Evolutionary conservation across 2,329 filamentous ascomycete genomes (phyloP), one percentile per base, ranked within the genome.

Genomic region (Ascochyta lentis): DNA sequence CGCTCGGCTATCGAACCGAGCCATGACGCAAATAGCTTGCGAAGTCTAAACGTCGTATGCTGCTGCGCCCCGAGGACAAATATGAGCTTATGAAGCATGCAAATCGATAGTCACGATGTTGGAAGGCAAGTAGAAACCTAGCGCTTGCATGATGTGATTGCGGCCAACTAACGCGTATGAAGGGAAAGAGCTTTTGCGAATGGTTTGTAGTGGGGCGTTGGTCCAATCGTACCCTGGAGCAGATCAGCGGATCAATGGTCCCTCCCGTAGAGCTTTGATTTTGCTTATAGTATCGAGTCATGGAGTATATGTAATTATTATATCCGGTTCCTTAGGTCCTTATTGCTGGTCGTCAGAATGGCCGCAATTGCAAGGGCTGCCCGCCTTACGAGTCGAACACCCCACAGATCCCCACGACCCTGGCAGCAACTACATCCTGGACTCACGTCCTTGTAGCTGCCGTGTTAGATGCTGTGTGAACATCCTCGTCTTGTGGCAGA

Each of bases 181-280:
- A 35, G 2, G 9, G 35, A 13, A 22, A 2, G 10, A 9, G 9
- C 6, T 15, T 24, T 29, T 23, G 4, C 16, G 70, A 61, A 58
- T 43, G 59, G 50, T 65, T 66, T 66, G 65, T 60, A 53, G 55
- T 44, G 45, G n/a, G 13, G 16, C 29, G 16, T 47, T 47, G 50
- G 23, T 13, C 13, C 27, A 22, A 19, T 43, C 24, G 10, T 10
- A 44, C 19, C 48, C 44, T 23, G 15, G 35, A 31, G 33, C 38
- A 48, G 31, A 52, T 52, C 52, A 50, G 46, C 29, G 41, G 35
- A 40, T 47, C 38, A 23, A 37, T 22, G 46, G 46, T 41, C 45
- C 45, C 40, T 45, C 37, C 46, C 46, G 46, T 13, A 15, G 26
- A 44, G 23, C n/a, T 23, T 35, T 37, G n/a, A 16, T 13, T 3